Evolutionary conservation across 176 grass and related monocot genomes (phyloP), one percentile per base, ranked within the genome.

Genomic region (Juncus effusus): DNA sequence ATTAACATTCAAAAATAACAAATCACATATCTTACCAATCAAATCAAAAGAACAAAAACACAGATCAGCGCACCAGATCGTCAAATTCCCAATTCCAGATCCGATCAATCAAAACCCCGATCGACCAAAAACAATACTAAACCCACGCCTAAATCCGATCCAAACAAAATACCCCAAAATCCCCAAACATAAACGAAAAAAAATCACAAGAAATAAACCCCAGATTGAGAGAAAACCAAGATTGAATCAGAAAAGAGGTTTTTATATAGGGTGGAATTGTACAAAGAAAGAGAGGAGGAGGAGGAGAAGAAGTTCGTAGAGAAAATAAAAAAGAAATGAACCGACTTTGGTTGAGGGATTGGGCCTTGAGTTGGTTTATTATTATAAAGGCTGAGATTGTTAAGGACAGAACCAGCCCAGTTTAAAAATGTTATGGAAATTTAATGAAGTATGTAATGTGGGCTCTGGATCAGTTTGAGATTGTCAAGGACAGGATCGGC

Each of bases 211-310:
- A 54, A n/a, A 69, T 47, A 47, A 47, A 47, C 44, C 44, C 44
- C 19, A 6, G 63, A 66, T 66, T 28, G 42, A 35, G 63, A 66
- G 13, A 50, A 50, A 28, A 28, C 19, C 19, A 28, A 28, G 19
- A 28, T 16, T 1, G 50, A 13, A 19, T 47, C 44, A 13, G 11
- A 53, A 53, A 13, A 36, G 52, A 69, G 52, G 45, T 8, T 6
- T 69, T 69, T 55, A 15, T 69, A 40, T 69, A 69, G 37, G 16
- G 65, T 68, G 28, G 50, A 69, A 69, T 37, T 19, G 45, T 38
- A 69, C 44, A 7, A 52, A 19, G 65, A 45, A 69, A 45, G 36
- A 51, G 13, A 13, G 11, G 38, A 58, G n/a, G 19, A 16, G 13
- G 64, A 36, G 41, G 50, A 47, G 44, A 28, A 36, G n/a, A 40